A percentile compares a stretch with the other conserved stretches of the same genome.
phyloP scores from a whole-genome alignment of 495 filamentous ascomycete genomes.

The Hapsidospora chrysogenum region DNA sequence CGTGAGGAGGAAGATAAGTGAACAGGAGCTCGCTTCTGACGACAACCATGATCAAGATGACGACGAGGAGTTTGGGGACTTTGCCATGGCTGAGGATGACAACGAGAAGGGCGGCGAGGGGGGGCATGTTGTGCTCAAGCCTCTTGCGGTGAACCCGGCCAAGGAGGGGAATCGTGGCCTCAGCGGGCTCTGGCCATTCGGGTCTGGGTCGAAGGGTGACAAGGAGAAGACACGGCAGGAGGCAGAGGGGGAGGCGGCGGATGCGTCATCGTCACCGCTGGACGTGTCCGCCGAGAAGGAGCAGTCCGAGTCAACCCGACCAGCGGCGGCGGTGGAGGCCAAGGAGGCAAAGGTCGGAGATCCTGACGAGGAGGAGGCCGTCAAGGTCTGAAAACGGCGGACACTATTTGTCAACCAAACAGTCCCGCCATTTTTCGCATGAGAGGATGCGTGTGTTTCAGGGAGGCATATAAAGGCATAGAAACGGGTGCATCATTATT shows the following conservation, averaged over 20 bases:
- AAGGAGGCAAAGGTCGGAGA: constrained; percentile 39
- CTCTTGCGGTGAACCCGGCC: constrained; percentile 25
- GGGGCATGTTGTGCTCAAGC: constrained; percentile 25
- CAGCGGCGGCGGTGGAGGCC: constrained; percentile 20
- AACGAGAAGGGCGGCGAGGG: constrained; percentile 15
- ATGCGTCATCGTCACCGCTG: no score
- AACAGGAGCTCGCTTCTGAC: constrained; percentile 28
- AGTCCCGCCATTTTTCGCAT: no score
- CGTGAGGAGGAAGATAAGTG: constrained; percentile 18
- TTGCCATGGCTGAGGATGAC: constrained; percentile 34
- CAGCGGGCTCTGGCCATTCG: constrained; percentile 31
- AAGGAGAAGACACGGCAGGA: constrained; percentile 14
- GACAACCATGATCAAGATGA: constrained; percentile 27
- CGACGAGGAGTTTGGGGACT: constrained; percentile 34
- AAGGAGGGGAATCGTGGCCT: constrained; percentile 20
- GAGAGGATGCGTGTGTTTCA: no score
- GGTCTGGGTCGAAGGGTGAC: constrained; percentile 15
- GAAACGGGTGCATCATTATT: no score
- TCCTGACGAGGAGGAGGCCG: constrained; percentile 25
- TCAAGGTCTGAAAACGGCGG: constrained; percentile 1
- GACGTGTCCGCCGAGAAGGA: no score
- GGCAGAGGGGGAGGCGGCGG: constrained; percentile 7
- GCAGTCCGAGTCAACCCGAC: no score
- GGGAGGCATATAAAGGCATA: no score
- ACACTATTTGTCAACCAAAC: no score